Evolutionary conservation across 352 stramenopile species (phyloP).

Genomic region (Globisporangium okanoganense): DNA sequence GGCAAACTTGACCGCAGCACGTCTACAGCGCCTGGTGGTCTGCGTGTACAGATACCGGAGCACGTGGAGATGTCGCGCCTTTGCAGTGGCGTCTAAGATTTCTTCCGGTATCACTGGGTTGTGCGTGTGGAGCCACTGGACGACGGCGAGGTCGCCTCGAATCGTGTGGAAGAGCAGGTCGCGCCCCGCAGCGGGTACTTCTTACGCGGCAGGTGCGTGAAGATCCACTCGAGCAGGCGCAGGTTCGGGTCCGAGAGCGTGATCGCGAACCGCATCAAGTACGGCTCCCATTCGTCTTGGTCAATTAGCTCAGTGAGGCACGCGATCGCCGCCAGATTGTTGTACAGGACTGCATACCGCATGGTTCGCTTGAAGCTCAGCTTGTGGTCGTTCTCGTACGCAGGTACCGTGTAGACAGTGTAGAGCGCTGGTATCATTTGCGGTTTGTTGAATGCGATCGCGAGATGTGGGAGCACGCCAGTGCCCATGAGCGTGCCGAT

Average conservation of each 20-base stretch:
- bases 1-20: background rate
- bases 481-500: background rate
- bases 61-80: no score
- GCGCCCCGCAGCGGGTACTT: background rate
- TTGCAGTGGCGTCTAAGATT: background rate
- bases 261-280: background rate
- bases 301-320: background rate
- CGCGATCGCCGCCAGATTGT: background rate
- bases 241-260: background rate
- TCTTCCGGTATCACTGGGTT: background rate
- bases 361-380: background rate
- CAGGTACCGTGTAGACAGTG: background rate
- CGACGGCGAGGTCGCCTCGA: background rate
- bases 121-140: no score
- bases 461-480: background rate
- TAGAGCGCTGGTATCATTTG: background rate
- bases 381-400: background rate
- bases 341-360: background rate
- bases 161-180: background rate
- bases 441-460: background rate
- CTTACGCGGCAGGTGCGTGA: background rate
- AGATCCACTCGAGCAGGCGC: background rate
- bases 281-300: background rate
- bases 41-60: background rate
- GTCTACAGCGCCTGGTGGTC: background rate